Conservation (phyloP, 768 basidiomycete species). For the Hericium erinaceus region DNA sequence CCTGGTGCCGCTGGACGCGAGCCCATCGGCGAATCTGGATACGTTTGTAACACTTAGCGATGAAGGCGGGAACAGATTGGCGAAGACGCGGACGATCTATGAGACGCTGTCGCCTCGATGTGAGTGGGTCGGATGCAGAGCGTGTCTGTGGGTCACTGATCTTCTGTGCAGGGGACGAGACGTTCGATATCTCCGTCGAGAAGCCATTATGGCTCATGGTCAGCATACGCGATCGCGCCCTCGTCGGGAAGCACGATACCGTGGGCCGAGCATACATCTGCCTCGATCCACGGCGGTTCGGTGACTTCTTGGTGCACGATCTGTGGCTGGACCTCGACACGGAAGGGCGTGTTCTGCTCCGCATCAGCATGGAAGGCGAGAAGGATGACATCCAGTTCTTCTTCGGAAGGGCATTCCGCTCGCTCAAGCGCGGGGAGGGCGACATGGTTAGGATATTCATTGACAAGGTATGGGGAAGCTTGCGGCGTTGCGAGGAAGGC, state of each 20-base stretch:
- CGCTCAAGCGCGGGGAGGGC: conserved; percentile 82
- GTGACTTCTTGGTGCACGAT: conserved; percentile 85
- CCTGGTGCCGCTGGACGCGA: conserved; percentile 67
- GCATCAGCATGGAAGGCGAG: conserved; percentile 98
- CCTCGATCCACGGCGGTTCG: conserved; percentile 80
- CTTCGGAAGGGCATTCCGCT: conserved; percentile 93
- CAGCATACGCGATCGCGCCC: conserved; percentile 82
- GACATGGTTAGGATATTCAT: conserved; percentile 96
- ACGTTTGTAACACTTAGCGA: conserved; percentile 94
- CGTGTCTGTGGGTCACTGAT: conserved; percentile 6
- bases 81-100: conserved; percentile 94
- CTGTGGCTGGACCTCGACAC: conserved; percentile 88
- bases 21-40: conserved; percentile 72
- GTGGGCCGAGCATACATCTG: conserved; percentile 89
- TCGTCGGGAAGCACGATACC: conserved; percentile 89
- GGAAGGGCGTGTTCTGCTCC: conserved; percentile 72
- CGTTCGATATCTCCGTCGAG: conserved; percentile 89
- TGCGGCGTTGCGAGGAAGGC: background rate
- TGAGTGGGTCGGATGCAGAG: conserved; percentile 29
- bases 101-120: conserved; percentile 87
- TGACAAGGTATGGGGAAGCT: conserved; percentile 65
- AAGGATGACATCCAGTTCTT: conserved; percentile 97
- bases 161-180: conserved; percentile 76
- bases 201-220: conserved; percentile 97
- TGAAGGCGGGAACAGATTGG: conserved; percentile 78